phyloP scores from a whole-genome alignment of 2,329 filamentous ascomycete genomes.

The Talaromyces amestolkiae region DNA sequence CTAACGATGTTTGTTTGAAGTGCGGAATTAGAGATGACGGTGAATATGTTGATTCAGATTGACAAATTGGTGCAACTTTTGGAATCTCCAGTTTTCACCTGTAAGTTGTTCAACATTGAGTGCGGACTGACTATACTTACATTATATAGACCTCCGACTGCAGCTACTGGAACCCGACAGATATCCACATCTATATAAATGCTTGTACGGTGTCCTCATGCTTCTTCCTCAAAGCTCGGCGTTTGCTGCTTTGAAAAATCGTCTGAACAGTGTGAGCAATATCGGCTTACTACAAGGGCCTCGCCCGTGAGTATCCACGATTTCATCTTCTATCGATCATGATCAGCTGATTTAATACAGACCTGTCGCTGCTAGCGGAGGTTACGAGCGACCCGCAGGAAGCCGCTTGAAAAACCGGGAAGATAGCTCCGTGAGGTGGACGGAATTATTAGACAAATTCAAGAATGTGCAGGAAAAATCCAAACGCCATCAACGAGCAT shows the following conservation, averaged over 20 bases:
- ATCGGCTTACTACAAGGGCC: constrained; percentile 90
- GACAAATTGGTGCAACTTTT: constrained; percentile 96
- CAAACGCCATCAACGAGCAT: constrained; percentile 63
- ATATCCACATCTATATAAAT: constrained; percentile 94
- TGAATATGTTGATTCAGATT: constrained; percentile 97
- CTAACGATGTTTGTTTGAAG: constrained; percentile 49
- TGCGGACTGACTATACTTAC: constrained; percentile 21
- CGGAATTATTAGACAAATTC: constrained; percentile 91
- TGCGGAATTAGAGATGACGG: constrained; percentile 96
- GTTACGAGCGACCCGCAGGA: constrained; percentile 63
- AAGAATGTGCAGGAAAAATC: constrained; percentile 84
- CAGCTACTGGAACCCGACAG: constrained; percentile 94
- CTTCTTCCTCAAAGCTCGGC: constrained; percentile 96
- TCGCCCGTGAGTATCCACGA: constrained; percentile 62
- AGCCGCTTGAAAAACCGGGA: constrained; percentile 79
- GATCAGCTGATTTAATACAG: constrained; percentile 12
- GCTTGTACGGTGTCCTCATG: constrained; percentile 95
- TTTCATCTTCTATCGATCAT: background rate
- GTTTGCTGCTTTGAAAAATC: constrained; percentile 93
- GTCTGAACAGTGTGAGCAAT: constrained; percentile 92
- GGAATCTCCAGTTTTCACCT: constrained; percentile 96
- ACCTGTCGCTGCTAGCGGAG: constrained; percentile 30
- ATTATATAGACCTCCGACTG: constrained; percentile 72
- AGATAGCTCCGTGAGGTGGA: constrained; percentile 84
- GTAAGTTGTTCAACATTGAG: constrained; percentile 54